Conservation (phyloP, 768 basidiomycete genomes). For the Serendipita sp. region DNA sequence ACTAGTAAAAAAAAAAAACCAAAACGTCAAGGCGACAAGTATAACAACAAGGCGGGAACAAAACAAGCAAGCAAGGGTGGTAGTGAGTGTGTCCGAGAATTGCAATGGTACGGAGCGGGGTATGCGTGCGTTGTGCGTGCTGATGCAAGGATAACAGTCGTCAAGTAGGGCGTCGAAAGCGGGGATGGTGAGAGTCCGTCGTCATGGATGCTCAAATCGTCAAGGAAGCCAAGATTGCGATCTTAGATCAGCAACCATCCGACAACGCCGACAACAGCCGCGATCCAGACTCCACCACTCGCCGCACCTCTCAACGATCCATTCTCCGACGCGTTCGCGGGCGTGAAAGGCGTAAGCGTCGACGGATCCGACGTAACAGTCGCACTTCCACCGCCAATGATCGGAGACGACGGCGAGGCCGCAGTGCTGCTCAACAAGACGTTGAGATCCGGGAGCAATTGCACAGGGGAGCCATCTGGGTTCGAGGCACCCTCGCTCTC, state of each 20-base stretch:
- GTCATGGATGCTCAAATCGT: background rate
- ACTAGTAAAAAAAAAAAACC: too few species aligned
- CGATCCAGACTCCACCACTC: background rate
- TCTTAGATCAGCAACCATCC: conserved; percentile 6
- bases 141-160: background rate
- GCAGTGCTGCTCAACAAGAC: conserved; percentile 1
- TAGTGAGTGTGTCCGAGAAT: too few species aligned
- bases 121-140: background rate
- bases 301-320: background rate
- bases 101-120: background rate
- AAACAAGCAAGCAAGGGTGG: too few species aligned
- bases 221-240: background rate
- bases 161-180: background rate
- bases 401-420: background rate
- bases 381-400: background rate
- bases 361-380: background rate
- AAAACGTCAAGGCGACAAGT: too few species aligned
- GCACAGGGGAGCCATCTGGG: background rate
- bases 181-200: background rate
- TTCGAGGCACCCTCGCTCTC: background rate
- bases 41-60: too few species aligned
- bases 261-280: background rate
- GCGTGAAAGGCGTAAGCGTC: background rate
- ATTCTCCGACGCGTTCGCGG: background rate
- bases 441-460: conserved; percentile 3